Evolutionary conservation across 169 alveolate genomes (phyloP).

Genomic region (Cryptosporidium ubiquitum): DNA sequence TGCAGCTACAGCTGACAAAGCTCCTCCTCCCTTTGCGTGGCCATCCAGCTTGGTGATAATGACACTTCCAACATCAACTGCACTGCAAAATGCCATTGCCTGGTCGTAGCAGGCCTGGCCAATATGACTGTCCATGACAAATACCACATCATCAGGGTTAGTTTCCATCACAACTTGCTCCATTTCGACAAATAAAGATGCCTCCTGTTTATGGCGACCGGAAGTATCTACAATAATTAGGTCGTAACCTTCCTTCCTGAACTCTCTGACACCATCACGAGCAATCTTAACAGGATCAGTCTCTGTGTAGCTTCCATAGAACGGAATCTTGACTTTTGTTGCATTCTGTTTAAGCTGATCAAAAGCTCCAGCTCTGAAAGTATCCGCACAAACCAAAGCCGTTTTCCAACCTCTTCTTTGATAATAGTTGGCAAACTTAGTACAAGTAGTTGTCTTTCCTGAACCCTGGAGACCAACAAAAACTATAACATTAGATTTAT

Average conservation of each 20-base stretch:
- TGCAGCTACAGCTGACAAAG: constrained; percentile 98
- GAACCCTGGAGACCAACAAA: constrained; percentile 99
- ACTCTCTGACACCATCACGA: constrained; percentile 96
- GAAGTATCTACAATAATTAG: constrained; percentile 99
- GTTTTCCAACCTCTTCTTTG: constrained; percentile 97
- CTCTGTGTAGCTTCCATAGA: constrained; percentile 98
- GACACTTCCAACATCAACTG: constrained; percentile 97
- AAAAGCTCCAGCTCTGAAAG: constrained; percentile 99
- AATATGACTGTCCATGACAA: constrained; percentile 98
- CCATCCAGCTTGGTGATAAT: constrained; percentile 99
- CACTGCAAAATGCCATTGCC: constrained; percentile 97
- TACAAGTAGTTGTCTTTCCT: constrained; percentile 99
- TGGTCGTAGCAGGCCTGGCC: constrained; percentile 99
- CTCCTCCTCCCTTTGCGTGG: constrained; percentile 99
- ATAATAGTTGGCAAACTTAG: constrained; percentile 97
- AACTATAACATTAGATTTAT: constrained; percentile 94
- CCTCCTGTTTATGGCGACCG: constrained; percentile 99
- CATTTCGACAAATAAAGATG: constrained; percentile 99
- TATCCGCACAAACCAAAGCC: constrained; percentile 99
- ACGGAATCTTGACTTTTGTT: constrained; percentile 97
- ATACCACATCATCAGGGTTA: constrained; percentile 95
- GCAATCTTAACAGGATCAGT: constrained; percentile 99
- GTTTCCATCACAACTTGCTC: constrained; percentile 89
- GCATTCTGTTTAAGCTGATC: constrained; percentile 99
- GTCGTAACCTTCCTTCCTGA: constrained; percentile 94